Base-by-base conservation (phyloP, 2,329 filamentous ascomycete genomes). In the Aspergillus pseudoglaucus region DNA sequence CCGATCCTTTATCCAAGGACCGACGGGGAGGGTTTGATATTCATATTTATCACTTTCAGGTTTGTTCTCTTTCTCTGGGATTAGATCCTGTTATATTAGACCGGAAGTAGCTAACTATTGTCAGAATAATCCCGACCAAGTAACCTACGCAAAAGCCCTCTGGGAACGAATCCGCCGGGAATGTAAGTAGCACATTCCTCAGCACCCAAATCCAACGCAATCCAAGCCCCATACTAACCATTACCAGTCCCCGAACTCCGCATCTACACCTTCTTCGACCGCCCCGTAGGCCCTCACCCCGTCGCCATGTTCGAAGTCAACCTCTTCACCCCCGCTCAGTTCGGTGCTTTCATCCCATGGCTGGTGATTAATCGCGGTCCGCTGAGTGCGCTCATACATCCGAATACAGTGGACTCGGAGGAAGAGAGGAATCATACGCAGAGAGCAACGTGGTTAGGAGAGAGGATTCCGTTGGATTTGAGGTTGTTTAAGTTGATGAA, bases 221-320 rank as follows among this genome's bases (percentile, higher is more conserved):
- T 8, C 10, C 8, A 22, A 20, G 23, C 10, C n/a, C 9, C 23
- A 14, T 44, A 45, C 14, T 44, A 32, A 48, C 18, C 44, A n/a
- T 22, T 15, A 8, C 8, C 51, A 90, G 87, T 95, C 61, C 89
- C 90, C 7, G 90, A 95, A 64, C 75, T 95, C 15, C 80, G 89
- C 46, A 85, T 94, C 58, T 95, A 95, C 65, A 75, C 68, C 12
- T 74, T 95, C 55, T 94, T 82, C 79, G 85, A 93, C 55, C 69
- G 72, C 12, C 88, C 90, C 0, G 68, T 95, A 23, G 90, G 90
- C 0, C 90, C 90, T 0, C 90, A 95, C 65, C 84, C 86, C 0
- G 68, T 89, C 0, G 86, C 83, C 45, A 95, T 95, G 89, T 95
- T 95, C 59, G 90, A 96, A 69, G 88, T 95, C 41, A 94, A 94